Percentiles rank a stretch among this genome's conserved stretches.
Evolutionary conservation across 2,329 filamentous ascomycete species (phyloP).

Genomic region (Nannizziopsis arthrosporioides): DNA sequence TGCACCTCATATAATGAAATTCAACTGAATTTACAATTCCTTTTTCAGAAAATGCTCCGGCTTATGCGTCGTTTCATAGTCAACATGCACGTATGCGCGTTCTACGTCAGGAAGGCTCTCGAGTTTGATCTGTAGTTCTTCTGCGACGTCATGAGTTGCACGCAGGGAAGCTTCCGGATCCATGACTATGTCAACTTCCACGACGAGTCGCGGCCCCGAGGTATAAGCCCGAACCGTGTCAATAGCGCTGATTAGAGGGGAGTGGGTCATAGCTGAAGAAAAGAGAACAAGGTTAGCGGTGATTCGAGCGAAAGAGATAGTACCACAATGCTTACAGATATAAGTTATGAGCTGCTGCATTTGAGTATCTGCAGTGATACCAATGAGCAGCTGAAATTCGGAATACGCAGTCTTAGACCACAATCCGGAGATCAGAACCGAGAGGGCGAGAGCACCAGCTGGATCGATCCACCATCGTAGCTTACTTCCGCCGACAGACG

Average conservation of each 20-base stretch:
- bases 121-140: conserved; percentile 85
- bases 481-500: conserved; percentile 81
- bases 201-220: conserved; percentile 74
- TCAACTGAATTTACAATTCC: conserved; percentile 38
- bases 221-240: conserved; percentile 95
- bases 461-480: conserved; percentile 92
- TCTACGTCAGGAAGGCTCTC: conserved; percentile 87
- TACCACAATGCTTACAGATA: conserved; percentile 35
- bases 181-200: conserved; percentile 96
- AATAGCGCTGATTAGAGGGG: conserved; percentile 65
- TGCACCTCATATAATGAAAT: too few species aligned
- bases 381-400: conserved; percentile 85
- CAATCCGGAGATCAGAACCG: conserved; percentile 60
- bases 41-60: conserved; percentile 69
- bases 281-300: background rate
- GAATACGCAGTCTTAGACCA: conserved; percentile 78
- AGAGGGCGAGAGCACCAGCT: conserved; percentile 75
- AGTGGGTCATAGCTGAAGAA: conserved; percentile 63
- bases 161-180: conserved; percentile 58
- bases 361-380: conserved; percentile 71
- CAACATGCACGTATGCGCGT: conserved; percentile 89
- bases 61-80: conserved; percentile 92
- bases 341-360: conserved; percentile 93
- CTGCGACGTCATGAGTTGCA: conserved; percentile 82
- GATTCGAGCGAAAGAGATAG: background rate